phyloP scores from a whole-genome alignment of 2,329 filamentous ascomycete genomes.

The Pseudocercospora pini-densiflorae region DNA sequence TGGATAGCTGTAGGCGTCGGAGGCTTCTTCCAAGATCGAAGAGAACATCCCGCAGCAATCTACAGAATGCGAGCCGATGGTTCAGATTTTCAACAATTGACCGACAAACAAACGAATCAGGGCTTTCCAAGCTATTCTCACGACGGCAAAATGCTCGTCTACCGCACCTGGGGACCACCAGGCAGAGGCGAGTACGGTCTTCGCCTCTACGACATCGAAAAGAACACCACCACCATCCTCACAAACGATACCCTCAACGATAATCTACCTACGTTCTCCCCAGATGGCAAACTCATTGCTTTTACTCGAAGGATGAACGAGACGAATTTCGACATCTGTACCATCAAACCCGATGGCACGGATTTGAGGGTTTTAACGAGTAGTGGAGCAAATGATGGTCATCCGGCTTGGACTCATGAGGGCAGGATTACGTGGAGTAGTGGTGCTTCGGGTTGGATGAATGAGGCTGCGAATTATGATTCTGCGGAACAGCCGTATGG shows the following conservation, averaged over 20 bases:
- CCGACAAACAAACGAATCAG: background rate
- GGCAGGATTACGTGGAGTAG: constrained; percentile 10
- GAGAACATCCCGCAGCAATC: background rate
- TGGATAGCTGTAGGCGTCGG: constrained; percentile 15
- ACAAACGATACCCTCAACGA: constrained; percentile 5
- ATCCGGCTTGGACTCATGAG: constrained; percentile 15
- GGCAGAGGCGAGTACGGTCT: background rate
- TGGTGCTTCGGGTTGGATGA: constrained; percentile 8
- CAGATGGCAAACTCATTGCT: constrained; percentile 12
- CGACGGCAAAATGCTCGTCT: constrained; percentile 11
- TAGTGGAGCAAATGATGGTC: constrained; percentile 4
- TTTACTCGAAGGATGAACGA: constrained; percentile 13
- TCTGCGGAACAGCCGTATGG: constrained; percentile 17
- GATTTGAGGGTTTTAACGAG: constrained; percentile 8
- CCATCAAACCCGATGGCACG: constrained; percentile 10
- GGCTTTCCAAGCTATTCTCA: constrained; percentile 10
- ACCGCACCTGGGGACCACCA: constrained; percentile 10
- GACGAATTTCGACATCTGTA: constrained; percentile 16
- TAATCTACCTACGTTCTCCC: constrained; percentile 13
- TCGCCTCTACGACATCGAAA: background rate
- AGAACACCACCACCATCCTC: background rate
- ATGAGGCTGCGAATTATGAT: constrained; percentile 10
- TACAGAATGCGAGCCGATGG: background rate
- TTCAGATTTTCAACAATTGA: background rate
- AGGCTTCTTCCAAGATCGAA: constrained; percentile 11